phyloP scores from a whole-genome alignment of 1,139 yeast genomes.

The Saccharomyces hybrid region DNA sequence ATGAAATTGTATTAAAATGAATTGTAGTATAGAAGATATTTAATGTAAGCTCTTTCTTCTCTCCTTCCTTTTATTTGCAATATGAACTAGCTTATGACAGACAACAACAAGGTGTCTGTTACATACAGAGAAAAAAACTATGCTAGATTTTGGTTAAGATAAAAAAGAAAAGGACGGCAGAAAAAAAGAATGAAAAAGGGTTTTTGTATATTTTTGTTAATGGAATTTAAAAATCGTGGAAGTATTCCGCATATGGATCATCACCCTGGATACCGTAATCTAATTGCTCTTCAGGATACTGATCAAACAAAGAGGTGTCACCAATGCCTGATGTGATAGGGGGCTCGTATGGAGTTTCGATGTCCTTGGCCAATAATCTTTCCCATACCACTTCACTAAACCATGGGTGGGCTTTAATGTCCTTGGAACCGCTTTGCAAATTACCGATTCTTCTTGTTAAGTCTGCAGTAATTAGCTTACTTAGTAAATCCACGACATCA shows the following conservation, averaged over 20 bases:
- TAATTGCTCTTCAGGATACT: conserved; percentile 88
- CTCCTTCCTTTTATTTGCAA: background rate
- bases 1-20: background rate
- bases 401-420: conserved; percentile 90
- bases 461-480: conserved; percentile 80
- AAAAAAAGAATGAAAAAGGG: background rate
- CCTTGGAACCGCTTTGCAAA: conserved; percentile 82
- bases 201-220: background rate
- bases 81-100: background rate
- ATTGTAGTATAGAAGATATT: background rate
- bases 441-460: conserved; percentile 87
- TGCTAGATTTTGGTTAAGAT: background rate
- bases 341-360: conserved; percentile 97
- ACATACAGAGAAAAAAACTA: background rate
- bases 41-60: background rate
- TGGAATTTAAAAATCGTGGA: conserved; percentile 54
- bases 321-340: conserved; percentile 96
- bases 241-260: conserved; percentile 77
- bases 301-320: conserved; percentile 86
- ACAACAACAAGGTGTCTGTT: background rate
- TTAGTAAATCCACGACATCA: conserved; percentile 75
- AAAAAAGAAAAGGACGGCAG: background rate
- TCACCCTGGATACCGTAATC: conserved; percentile 78
- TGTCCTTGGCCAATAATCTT: conserved; percentile 75
- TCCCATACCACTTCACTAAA: conserved; percentile 96